These are phyloP conservation scores for Myriosclerotinia scirpicola DNA, from an alignment of 2,329 filamentous ascomycete genomes.

Conservation along the genomic window DNA sequence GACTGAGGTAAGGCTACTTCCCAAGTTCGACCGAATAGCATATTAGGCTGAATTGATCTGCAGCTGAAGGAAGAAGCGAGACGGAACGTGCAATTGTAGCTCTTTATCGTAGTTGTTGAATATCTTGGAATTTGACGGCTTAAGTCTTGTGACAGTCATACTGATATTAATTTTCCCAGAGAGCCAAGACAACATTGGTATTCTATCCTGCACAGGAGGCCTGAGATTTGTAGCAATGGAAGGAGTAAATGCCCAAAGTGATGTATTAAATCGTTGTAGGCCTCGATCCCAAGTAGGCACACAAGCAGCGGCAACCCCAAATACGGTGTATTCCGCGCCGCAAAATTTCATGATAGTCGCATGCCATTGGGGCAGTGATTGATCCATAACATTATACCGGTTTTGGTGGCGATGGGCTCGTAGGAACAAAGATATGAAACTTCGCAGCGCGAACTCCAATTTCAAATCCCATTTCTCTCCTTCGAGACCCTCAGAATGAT, in stretches of 20 bases:
- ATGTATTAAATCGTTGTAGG: neutral
- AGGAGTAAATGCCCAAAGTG: neutral
- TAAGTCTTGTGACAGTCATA: neutral
- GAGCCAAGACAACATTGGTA: neutral
- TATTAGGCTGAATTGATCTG: neutral
- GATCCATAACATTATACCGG: neutral
- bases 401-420: neutral
- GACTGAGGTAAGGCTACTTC: constrained; percentile 4
- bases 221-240: neutral
- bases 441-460: neutral
- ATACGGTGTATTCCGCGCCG: neutral
- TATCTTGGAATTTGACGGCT: too few species aligned
- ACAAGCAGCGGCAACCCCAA: neutral
- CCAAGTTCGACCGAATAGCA: neutral
- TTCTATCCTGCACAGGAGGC: neutral
- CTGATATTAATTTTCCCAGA: neutral
- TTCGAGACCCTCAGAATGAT: neutral
- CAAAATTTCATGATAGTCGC: neutral
- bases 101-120: neutral
- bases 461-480: neutral
- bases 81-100: neutral
- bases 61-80: constrained; percentile 9
- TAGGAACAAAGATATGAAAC: neutral
- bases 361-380: neutral
- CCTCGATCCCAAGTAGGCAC: neutral